Conservation (phyloP, 2,329 filamentous ascomycete genomes). For the Ascochyta fabae region DNA sequence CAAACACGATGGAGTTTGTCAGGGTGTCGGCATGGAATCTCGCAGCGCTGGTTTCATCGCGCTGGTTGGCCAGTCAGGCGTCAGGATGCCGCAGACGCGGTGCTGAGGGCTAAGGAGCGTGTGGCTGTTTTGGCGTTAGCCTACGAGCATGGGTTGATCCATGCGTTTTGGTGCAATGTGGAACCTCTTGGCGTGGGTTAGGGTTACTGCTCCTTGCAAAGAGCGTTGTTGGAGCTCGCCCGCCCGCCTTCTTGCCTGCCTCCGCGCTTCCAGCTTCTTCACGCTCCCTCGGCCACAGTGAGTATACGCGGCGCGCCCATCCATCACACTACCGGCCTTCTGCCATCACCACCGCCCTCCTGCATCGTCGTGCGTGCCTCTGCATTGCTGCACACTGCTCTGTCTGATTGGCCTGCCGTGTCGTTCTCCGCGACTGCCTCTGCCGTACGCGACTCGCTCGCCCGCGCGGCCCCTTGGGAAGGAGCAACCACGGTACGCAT, state of each 20-base stretch:
- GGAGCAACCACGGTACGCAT: constrained; percentile 25
- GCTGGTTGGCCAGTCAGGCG: neutral
- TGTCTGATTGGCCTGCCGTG: constrained; percentile 23
- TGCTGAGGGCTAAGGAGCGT: neutral
- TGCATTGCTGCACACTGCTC: neutral
- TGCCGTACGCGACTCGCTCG: constrained; percentile 30
- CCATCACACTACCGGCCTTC: constrained; percentile 20
- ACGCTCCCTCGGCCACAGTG: constrained; percentile 29
- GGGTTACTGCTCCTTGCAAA: constrained; percentile 25
- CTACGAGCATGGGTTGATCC: neutral
- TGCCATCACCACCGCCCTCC: constrained; percentile 17
- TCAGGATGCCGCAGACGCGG: no score
- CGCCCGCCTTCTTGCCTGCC: constrained; percentile 29
- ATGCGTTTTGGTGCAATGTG: constrained; percentile 12
- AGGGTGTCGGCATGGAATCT: constrained; percentile 8
- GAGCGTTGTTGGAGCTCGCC: constrained; percentile 32
- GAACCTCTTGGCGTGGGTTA: constrained; percentile 23
- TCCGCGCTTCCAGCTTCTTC: constrained; percentile 29
- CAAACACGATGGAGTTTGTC: constrained; percentile 17
- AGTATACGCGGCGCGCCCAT: constrained; percentile 23
- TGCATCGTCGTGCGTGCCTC: constrained; percentile 14
- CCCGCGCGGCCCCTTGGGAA: constrained; percentile 19
- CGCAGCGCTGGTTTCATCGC: constrained; percentile 8
- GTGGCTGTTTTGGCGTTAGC: constrained; percentile 16
- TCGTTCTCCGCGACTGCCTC: constrained; percentile 34